Evolutionary conservation across 441 rosid genomes (phyloP).

Genomic region (Geranium incanum): DNA sequence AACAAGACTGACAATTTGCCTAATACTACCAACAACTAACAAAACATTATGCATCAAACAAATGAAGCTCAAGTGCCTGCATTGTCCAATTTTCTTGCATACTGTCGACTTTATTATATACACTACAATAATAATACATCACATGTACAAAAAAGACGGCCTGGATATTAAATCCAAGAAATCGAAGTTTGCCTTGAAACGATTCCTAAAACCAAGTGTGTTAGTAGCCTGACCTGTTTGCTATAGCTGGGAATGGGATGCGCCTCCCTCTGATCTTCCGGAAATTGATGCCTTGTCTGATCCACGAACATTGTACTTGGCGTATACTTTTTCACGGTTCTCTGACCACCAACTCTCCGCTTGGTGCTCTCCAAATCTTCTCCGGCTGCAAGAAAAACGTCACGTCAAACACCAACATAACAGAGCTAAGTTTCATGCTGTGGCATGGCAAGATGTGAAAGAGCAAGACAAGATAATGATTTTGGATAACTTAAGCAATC

Average conservation of each 20-base stretch:
- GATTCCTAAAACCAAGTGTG: conserved; percentile 16
- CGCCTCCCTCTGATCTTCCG: conserved; percentile 58
- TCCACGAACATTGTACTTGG: conserved; percentile 67
- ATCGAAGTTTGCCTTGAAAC: not conserved
- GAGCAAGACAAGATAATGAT: not conserved
- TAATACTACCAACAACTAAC: not conserved
- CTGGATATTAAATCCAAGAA: not conserved
- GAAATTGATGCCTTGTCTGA: conserved; percentile 30
- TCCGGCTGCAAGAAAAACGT: conserved; percentile 47
- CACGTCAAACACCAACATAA: conserved; percentile 5
- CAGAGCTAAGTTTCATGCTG: no score
- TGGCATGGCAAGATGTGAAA: not conserved
- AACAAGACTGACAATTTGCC: not conserved
- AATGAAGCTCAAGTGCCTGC: no score
- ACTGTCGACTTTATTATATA: not conserved
- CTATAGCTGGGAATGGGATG: conserved; percentile 42
- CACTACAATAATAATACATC: not conserved
- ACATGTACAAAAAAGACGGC: not conserved
- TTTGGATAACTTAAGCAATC: not conserved
- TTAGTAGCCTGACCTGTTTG: not conserved
- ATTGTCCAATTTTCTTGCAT: not conserved
- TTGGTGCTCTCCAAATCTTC: conserved; percentile 92
- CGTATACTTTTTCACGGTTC: conserved; percentile 89
- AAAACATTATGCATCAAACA: not conserved
- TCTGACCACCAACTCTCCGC: conserved; percentile 98